phyloP scores from a whole-genome alignment of 2,329 filamentous ascomycete genomes.

The Aureobasidium pullulans region DNA sequence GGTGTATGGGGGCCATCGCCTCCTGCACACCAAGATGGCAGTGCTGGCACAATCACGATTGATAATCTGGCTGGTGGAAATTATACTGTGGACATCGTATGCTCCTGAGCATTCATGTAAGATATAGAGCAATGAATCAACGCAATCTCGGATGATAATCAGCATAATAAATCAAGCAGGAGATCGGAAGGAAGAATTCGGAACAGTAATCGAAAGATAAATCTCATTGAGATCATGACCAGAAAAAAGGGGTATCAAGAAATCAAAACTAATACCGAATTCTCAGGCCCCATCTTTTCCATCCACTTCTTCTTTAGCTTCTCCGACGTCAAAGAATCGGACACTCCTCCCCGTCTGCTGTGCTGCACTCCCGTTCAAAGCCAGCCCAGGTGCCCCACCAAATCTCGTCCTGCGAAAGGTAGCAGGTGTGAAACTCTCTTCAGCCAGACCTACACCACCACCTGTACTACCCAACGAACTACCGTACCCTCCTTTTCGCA shows the following conservation, averaged over 20 bases:
- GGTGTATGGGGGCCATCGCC: not conserved
- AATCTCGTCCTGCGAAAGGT: constrained; percentile 14
- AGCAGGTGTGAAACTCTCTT: constrained; percentile 13
- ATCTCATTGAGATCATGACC: too few species aligned
- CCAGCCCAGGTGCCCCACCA: constrained; percentile 16
- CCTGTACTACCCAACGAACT: not conserved
- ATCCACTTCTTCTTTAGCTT: not conserved
- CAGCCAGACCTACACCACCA: constrained; percentile 10
- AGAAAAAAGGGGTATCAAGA: too few species aligned
- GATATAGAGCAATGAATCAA: too few species aligned
- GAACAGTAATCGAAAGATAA: too few species aligned
- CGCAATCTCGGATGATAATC: too few species aligned
- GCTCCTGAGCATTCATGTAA: not conserved
- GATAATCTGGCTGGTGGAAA: not conserved
- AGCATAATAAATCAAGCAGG: too few species aligned
- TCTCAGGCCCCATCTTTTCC: too few species aligned
- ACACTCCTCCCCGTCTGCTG: too few species aligned
- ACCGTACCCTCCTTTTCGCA: constrained; percentile 27
- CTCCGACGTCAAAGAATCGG: constrained; percentile 15
- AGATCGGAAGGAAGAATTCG: too few species aligned
- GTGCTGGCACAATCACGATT: not conserved
- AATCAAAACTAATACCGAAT: too few species aligned
- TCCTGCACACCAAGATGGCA: too few species aligned
- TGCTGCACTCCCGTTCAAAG: constrained; percentile 14
- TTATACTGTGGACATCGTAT: not conserved